phyloP scores from a whole-genome alignment of 768 basidiomycete genomes.

The Termitomyces sp. region DNA sequence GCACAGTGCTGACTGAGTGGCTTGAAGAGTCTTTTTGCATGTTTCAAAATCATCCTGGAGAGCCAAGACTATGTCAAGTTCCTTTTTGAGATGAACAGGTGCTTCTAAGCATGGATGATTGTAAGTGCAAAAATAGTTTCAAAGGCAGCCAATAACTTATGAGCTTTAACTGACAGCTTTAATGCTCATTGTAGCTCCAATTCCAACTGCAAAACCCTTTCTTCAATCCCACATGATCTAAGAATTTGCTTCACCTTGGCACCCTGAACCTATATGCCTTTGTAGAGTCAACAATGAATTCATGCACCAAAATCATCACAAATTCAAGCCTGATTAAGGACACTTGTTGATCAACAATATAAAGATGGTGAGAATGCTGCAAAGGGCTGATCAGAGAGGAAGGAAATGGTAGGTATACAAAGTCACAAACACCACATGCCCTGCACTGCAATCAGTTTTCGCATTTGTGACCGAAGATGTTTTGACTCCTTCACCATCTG shows the following conservation, averaged over 20 bases:
- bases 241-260: too few relatives aligned
- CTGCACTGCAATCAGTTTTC: constrained; percentile 30
- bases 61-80: not conserved
- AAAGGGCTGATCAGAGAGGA: not conserved
- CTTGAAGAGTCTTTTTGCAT: too few relatives aligned
- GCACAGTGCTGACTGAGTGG: too few relatives aligned
- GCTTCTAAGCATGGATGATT: constrained; percentile 17
- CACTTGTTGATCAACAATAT: constrained; percentile 30
- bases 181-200: constrained; percentile 29
- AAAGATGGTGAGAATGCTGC: constrained; percentile 22
- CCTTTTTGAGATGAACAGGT: constrained; percentile 2
- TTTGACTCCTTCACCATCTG: constrained; percentile 31
- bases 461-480: constrained; percentile 28
- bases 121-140: too few relatives aligned
- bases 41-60: not conserved
- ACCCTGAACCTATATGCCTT: constrained; percentile 14
- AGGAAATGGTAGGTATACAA: too few relatives aligned
- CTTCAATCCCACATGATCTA: constrained; percentile 12
- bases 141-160: constrained; percentile 23
- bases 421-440: constrained; percentile 21
- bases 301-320: constrained; percentile 28
- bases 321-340: constrained; percentile 20
- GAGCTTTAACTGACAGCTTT: constrained; percentile 22
- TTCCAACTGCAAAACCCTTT: constrained; percentile 20
- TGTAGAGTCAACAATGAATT: constrained; percentile 17